These are phyloP conservation scores for Arthrobotrys megalospora DNA, from an alignment of 2,329 filamentous ascomycete genomes.

Conservation along the genomic window DNA sequence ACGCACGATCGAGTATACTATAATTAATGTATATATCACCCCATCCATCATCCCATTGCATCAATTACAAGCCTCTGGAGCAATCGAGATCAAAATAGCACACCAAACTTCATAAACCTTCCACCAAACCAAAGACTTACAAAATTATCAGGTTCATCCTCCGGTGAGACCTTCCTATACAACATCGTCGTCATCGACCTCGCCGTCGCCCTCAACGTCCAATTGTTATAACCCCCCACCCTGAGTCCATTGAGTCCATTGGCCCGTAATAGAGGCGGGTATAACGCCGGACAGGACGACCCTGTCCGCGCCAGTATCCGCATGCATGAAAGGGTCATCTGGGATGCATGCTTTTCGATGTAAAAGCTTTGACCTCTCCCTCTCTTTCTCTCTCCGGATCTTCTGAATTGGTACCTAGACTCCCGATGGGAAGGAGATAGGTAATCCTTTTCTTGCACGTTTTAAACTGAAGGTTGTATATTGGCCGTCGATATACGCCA, in stretches of 20 bases:
- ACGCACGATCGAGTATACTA: too few relatives aligned
- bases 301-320: slow-evolving; percentile 22
- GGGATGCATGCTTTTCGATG: slow-evolving; percentile 28
- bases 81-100: not conserved
- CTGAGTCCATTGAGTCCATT: not conserved
- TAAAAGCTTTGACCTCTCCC: not conserved
- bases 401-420: not conserved
- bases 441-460: too few relatives aligned
- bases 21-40: too few relatives aligned
- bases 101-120: too few relatives aligned
- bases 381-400: not conserved
- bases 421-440: not conserved
- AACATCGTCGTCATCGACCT: slow-evolving; percentile 5
- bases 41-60: too few relatives aligned
- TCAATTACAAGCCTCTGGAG: not conserved
- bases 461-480: not conserved
- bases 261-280: not conserved
- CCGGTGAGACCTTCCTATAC: not conserved
- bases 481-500: too few relatives aligned
- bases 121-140: slow-evolving; percentile 1
- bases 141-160: slow-evolving; percentile 5
- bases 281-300: slow-evolving; percentile 20
- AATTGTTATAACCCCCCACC: not conserved
- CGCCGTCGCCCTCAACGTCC: not conserved
- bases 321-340: slow-evolving; percentile 40